Conservation (phyloP, 1,284 basidiomycete species). For the Heterobasidion irregulare region DNA sequence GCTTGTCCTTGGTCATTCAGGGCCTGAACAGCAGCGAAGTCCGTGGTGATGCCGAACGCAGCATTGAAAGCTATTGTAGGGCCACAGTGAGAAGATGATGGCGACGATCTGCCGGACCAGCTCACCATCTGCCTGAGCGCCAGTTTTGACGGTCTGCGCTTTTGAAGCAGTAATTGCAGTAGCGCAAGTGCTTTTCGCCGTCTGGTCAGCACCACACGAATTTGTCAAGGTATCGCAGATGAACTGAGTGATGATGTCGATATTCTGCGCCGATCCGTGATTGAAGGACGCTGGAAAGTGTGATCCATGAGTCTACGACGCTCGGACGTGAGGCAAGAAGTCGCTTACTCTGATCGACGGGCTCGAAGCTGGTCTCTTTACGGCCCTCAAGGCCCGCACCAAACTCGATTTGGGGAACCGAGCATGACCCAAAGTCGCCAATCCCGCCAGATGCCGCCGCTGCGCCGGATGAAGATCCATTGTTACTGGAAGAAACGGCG, state of each 20-base stretch:
- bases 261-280: slow-evolving; percentile 45
- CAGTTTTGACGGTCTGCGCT: slow-evolving; percentile 32
- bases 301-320: slow-evolving; percentile 4
- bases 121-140: slow-evolving; percentile 40
- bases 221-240: no score
- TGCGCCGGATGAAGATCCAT: no score
- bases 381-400: slow-evolving; percentile 49
- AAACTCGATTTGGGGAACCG: slow-evolving; percentile 52
- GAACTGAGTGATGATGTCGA: slow-evolving; percentile 44
- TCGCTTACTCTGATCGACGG: slow-evolving; percentile 30
- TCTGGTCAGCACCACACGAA: slow-evolving; percentile 33
- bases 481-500: not conserved
- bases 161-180: slow-evolving; percentile 32
- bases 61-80: slow-evolving; percentile 21
- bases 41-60: slow-evolving; percentile 21
- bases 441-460: no score
- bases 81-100: not conserved
- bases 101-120: no score
- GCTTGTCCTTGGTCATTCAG: slow-evolving; percentile 17
- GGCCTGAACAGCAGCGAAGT: slow-evolving; percentile 18
- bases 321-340: not conserved
- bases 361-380: slow-evolving; percentile 48
- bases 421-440: slow-evolving; percentile 25
- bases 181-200: slow-evolving; percentile 43
- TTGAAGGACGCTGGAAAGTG: slow-evolving; percentile 30